Evolutionary conservation across 352 stramenopile species (phyloP).

Genomic region (Thraustotheca clavata): DNA sequence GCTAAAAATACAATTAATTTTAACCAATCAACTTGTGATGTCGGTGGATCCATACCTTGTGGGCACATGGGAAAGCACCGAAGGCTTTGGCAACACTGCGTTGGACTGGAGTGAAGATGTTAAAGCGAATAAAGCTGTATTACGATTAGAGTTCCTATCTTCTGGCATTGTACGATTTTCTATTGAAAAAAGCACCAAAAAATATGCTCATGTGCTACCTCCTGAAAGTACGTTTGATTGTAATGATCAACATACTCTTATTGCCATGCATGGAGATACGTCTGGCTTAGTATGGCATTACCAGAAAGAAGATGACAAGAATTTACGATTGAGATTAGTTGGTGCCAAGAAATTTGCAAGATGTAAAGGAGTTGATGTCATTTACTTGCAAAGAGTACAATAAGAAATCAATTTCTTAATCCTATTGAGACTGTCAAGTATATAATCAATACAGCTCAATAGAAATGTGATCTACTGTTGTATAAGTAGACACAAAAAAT

Average conservation of each 20-base stretch:
- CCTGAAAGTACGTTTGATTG: constrained; percentile 35
- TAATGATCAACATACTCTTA: constrained; percentile 24
- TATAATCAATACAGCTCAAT: no score
- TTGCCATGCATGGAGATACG: constrained; percentile 32
- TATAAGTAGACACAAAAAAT: no score
- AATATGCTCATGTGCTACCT: constrained; percentile 45
- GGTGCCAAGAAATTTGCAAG: constrained; percentile 57
- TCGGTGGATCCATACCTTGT: constrained; percentile 15
- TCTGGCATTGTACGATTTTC: constrained; percentile 34
- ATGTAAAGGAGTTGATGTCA: constrained; percentile 77
- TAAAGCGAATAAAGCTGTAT: constrained; percentile 36
- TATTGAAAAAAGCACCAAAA: constrained; percentile 29
- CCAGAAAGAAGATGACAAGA: constrained; percentile 57
- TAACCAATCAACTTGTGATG: not conserved
- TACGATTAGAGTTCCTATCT: constrained; percentile 34
- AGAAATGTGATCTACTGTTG: no score
- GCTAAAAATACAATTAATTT: no score
- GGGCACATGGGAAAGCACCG: constrained; percentile 51
- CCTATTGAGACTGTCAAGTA: no score
- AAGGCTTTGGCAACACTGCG: constrained; percentile 67
- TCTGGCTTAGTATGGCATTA: constrained; percentile 60
- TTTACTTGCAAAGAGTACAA: constrained; percentile 46
- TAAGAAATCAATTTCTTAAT: no score
- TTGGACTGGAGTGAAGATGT: constrained; percentile 69
- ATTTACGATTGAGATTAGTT: constrained; percentile 55